Percentiles rank a stretch among this genome's conserved stretches.
Conservation (phyloP, 208 protist genomes). For the Acanthamoeba castellanii region DNA sequence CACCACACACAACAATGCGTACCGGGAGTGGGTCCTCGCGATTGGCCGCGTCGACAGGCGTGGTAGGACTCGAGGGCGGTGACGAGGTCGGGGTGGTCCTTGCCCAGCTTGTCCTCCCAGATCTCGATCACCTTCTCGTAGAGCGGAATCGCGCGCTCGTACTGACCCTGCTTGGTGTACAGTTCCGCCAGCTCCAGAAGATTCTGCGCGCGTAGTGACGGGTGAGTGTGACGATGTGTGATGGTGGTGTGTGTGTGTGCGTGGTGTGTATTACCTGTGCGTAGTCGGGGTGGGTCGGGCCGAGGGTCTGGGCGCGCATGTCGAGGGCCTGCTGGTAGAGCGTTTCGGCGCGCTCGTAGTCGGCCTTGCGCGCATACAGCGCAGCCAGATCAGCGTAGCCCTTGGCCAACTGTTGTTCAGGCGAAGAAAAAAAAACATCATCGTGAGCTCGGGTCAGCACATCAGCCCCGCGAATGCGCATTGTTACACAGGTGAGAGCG, state of each 20-base stretch:
- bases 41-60: conserved; percentile 33
- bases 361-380: conserved; percentile 63
- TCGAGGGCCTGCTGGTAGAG: conserved; percentile 65
- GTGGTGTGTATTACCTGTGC: neutral
- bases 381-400: conserved; percentile 62
- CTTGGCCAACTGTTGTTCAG: conserved; percentile 57
- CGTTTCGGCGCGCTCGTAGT: conserved; percentile 54
- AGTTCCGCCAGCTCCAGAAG: conserved; percentile 72
- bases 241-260: too few species aligned
- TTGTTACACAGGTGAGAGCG: neutral
- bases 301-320: conserved; percentile 63
- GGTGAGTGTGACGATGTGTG: neutral
- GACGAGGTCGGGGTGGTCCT: conserved; percentile 68
- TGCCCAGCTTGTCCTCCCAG: conserved; percentile 76
- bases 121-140: conserved; percentile 76
- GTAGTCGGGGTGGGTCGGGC: conserved; percentile 72
- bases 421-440: neutral
- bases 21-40: neutral
- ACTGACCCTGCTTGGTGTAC: conserved; percentile 65
- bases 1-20: neutral
- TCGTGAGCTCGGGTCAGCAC: neutral
- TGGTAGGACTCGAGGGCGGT: conserved; percentile 51
- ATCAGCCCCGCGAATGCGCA: neutral
- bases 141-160: conserved; percentile 63
- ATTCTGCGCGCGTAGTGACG: neutral